Conservation (phyloP, 192 early-diverging fungal genomes). For the Coemansia sp. region DNA sequence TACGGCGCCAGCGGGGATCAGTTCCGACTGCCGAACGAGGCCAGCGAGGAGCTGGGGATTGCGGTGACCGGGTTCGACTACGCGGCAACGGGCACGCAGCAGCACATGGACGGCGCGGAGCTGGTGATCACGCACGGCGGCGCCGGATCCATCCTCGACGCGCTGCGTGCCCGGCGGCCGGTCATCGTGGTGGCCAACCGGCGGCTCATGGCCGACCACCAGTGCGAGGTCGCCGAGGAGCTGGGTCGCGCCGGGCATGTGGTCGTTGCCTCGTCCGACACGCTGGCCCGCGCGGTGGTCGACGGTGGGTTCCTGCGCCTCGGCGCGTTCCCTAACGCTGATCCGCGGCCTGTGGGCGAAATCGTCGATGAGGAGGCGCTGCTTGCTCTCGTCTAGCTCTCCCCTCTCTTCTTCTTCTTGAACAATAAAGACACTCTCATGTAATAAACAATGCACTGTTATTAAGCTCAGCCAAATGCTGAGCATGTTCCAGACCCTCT, state of each 20-base stretch:
- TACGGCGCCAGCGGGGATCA: constrained; percentile 59
- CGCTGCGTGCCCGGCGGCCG: constrained; percentile 62
- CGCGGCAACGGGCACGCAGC: constrained; percentile 58
- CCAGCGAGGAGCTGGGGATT: constrained; percentile 5
- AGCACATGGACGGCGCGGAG: constrained; percentile 64
- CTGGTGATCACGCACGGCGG: constrained; percentile 86
- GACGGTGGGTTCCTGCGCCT: constrained; percentile 16
- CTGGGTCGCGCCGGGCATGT: constrained; percentile 62
- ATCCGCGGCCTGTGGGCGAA: constrained; percentile 49
- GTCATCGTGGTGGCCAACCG: constrained; percentile 77
- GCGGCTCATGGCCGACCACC: constrained; percentile 83
- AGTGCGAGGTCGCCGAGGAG: constrained; percentile 75
- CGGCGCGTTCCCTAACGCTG: constrained; percentile 36
- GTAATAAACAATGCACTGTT: background rate
- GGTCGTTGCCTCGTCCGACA: constrained; percentile 24
- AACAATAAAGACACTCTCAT: background rate
- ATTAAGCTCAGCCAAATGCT: no score
- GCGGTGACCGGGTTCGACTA: constrained; percentile 55
- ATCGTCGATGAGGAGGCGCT: constrained; percentile 46
- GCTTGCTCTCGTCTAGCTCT: background rate
- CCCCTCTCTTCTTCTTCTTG: background rate
- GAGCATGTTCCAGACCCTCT: no score
- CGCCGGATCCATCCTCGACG: constrained; percentile 85
- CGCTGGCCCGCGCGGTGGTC: constrained; percentile 18
- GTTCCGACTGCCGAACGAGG: constrained; percentile 30